These are phyloP conservation scores for Microbotryum scabiosae DNA, from an alignment of 1,284 basidiomycete species.

Conservation along the genomic window DNA sequence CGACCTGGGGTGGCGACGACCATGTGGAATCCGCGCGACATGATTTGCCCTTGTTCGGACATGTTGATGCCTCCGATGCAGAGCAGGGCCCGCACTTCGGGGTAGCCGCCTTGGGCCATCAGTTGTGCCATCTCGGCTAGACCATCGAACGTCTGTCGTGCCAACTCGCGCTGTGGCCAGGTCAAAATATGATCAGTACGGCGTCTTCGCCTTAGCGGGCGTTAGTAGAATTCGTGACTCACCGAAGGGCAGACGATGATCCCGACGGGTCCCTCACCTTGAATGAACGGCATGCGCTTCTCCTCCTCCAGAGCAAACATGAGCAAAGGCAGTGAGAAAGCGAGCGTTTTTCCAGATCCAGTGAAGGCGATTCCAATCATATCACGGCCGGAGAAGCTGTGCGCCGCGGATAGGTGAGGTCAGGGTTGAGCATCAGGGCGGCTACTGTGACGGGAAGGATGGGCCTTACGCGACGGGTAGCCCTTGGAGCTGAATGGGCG, in stretches of 20 bases:
- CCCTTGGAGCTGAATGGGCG: constrained; percentile 95
- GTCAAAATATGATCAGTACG: background rate
- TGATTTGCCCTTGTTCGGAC: constrained; percentile 84
- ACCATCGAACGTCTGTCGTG: constrained; percentile 93
- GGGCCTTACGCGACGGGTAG: constrained; percentile 76
- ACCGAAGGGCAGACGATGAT: constrained; percentile 86
- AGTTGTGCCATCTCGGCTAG: constrained; percentile 75
- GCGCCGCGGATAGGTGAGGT: background rate
- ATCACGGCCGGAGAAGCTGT: constrained; percentile 41
- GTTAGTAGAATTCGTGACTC: constrained; percentile 11
- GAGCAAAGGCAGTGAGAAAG: constrained; percentile 43
- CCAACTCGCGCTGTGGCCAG: constrained; percentile 60
- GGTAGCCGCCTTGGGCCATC: constrained; percentile 73
- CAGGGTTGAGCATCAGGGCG: background rate
- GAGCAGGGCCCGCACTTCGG: constrained; percentile 72
- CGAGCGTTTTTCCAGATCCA: constrained; percentile 44
- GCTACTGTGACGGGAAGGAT: background rate
- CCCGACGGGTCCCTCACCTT: constrained; percentile 91
- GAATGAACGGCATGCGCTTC: constrained; percentile 72
- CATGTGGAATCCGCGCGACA: constrained; percentile 86
- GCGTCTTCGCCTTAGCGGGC: background rate
- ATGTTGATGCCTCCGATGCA: constrained; percentile 98
- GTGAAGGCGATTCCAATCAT: constrained; percentile 47
- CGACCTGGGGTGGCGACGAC: constrained; percentile 67
- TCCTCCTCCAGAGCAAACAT: constrained; percentile 95